phyloP scores from a whole-genome alignment of 139 green algal genomes.

The Haematococcus sp. region DNA sequence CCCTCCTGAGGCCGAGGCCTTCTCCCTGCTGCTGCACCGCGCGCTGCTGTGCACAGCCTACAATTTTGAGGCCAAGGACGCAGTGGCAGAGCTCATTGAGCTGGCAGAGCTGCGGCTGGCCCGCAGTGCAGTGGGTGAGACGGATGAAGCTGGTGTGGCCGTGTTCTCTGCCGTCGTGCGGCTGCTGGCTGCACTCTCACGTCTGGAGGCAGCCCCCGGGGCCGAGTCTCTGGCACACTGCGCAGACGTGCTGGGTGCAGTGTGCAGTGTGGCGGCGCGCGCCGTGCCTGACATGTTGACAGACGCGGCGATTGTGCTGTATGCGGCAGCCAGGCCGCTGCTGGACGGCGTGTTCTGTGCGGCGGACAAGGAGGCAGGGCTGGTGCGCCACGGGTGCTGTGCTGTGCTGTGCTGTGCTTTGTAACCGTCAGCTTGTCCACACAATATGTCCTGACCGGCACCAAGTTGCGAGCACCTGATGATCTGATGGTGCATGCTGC shows the following conservation, averaged over 20 bases:
- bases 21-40: conserved; percentile 24
- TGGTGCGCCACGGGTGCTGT: conserved; percentile 18
- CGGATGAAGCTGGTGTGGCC: conserved; percentile 2
- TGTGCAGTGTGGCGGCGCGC: conserved; percentile 10
- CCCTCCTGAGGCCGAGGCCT: conserved; percentile 8
- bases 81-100: conserved; percentile 16
- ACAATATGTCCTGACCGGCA: too few species aligned
- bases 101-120: conserved; percentile 18
- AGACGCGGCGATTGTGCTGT: conserved; percentile 37
- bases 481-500: too few species aligned
- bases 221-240: conserved; percentile 3
- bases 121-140: neutral
- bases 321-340: conserved; percentile 29
- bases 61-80: conserved; percentile 29
- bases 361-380: conserved; percentile 24
- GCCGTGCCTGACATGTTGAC: conserved; percentile 32
- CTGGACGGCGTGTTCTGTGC: conserved; percentile 36
- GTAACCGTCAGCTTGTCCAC: too few species aligned
- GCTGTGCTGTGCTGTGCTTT: too few species aligned
- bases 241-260: neutral
- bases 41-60: conserved; percentile 44
- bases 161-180: neutral
- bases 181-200: conserved; percentile 19
- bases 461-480: too few species aligned
- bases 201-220: conserved; percentile 19